Evolutionary conservation across 2,329 filamentous ascomycete genomes (phyloP), one percentile per base, ranked within the genome.

Genomic region (Colletotrichum sp.): DNA sequence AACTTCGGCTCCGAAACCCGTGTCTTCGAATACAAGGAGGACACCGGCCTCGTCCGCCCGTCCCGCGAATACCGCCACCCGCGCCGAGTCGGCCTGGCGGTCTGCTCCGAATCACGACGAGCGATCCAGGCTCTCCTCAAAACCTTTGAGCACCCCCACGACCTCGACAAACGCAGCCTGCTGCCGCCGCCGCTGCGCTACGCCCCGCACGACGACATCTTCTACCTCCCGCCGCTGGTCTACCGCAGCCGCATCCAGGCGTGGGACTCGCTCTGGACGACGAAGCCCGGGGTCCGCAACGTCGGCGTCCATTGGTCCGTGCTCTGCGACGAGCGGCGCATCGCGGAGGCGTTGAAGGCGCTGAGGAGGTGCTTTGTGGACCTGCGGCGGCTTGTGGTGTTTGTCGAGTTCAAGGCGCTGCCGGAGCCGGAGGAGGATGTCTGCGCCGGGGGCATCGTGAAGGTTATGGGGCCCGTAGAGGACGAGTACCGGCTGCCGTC

Each of bases 291-390:
- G 2, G 48, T 75, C 57, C 13, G 59, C 5, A 75, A 75, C 64
- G 64, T 75, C 12, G 73, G 73, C 10, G 18, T 75, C 6, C 73
- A 73, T 48, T 75, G 73, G 70, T 75, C 73, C 13, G 73, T 73
- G 14, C 73, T 75, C 8, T 66, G 36, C 26, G 73, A 75, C 34
- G 73, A 75, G 48, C 57, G 73, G 7, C 70, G 73, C 21, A 75
- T 75, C 70, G 43, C 21, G 14, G 73, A 75, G 26, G 70, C 73
- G 18, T 13, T 75, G 14, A 43, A 55, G 32, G 59, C 57, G 4
- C 66, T 65, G 10, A 34, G 39, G 28, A 57, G 64, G 9, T 75
- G 73, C 14, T 75, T 75, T 14, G 61, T 57, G 4, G 64, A 75
- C 14, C 32, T 69, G 64, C 59, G 12, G 32, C 61, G 21, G 59